Evolutionary conservation across 371 early-diverging fungal genomes (phyloP).

Genomic region (Saksenaea vasiformis): DNA sequence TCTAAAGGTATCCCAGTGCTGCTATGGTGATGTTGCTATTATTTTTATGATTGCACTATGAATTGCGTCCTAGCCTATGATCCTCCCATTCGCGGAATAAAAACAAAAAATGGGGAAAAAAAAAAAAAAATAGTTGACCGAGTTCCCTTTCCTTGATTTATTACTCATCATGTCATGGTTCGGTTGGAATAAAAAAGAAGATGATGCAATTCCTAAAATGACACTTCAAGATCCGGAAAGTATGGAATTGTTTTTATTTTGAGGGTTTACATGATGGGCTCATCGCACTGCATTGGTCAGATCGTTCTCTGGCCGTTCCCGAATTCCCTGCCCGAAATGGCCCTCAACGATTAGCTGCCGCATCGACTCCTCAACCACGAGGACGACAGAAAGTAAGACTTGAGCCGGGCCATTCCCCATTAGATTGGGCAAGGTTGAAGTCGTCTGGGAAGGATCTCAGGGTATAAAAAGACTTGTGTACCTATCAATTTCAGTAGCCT

Average conservation of each 20-base stretch:
- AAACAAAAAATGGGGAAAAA: background rate
- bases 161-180: constrained; percentile 2
- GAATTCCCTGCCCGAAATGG: constrained; percentile 52
- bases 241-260: background rate
- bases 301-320: constrained; percentile 37
- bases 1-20: too few species aligned
- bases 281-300: constrained; percentile 11
- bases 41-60: too few species aligned
- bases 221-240: constrained; percentile 21
- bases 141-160: background rate
- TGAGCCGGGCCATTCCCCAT: constrained; percentile 87
- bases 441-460: constrained; percentile 77
- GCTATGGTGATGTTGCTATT: too few species aligned
- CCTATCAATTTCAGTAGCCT: constrained; percentile 2
- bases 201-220: constrained; percentile 9
- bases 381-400: constrained; percentile 79
- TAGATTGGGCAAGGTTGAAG: constrained; percentile 92
- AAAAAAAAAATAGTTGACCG: background rate
- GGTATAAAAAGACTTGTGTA: constrained; percentile 50
- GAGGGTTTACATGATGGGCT: background rate
- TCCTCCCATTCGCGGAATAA: background rate
- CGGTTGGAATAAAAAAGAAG: background rate
- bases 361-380: constrained; percentile 52
- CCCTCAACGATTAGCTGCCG: constrained; percentile 51
- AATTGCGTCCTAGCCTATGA: too few species aligned